Evolutionary conservation across 108 stramenopile species (phyloP).

Genomic region (Cyclotella sp.): DNA sequence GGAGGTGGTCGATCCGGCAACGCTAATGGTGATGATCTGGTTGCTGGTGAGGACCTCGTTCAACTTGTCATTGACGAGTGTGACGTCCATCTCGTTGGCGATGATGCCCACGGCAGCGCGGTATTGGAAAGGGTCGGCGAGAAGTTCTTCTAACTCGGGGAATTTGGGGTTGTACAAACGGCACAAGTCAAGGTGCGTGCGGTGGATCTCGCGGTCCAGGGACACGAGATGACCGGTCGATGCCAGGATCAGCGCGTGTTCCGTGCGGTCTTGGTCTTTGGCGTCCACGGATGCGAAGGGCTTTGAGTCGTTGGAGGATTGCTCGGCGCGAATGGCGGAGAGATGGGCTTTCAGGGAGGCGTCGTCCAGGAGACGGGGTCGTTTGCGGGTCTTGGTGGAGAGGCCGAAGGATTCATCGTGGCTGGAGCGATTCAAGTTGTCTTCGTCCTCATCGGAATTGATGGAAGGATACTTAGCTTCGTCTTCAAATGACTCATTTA

Average conservation of each 20-base stretch:
- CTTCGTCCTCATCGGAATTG: not conserved
- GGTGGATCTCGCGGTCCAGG: slow-evolving; percentile 63
- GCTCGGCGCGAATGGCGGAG: slow-evolving; percentile 11
- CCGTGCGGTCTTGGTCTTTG: slow-evolving; percentile 64
- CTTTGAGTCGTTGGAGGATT: slow-evolving; percentile 36
- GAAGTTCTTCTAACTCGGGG: slow-evolving; percentile 93
- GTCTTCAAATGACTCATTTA: slow-evolving; percentile 3
- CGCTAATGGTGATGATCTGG: slow-evolving; percentile 93
- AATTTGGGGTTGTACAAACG: slow-evolving; percentile 75
- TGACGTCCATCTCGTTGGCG: slow-evolving; percentile 92
- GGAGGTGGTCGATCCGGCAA: slow-evolving; percentile 89
- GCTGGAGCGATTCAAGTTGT: too few species aligned
- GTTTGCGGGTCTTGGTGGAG: not conserved
- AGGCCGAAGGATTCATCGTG: not conserved
- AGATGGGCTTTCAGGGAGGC: slow-evolving; percentile 30
- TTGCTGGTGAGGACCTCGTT: slow-evolving; percentile 75
- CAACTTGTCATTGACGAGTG: slow-evolving; percentile 69
- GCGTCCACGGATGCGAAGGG: slow-evolving; percentile 37
- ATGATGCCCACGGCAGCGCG: slow-evolving; percentile 85
- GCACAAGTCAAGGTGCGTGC: slow-evolving; percentile 62
- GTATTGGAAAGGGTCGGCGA: slow-evolving; percentile 88
- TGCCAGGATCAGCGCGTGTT: slow-evolving; percentile 69
- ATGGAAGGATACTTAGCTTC: not conserved
- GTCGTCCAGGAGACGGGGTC: slow-evolving; percentile 38
- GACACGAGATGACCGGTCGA: slow-evolving; percentile 69